Base-by-base conservation (phyloP, 176 grass and related monocot genomes). In the Carex cristatella region DNA sequence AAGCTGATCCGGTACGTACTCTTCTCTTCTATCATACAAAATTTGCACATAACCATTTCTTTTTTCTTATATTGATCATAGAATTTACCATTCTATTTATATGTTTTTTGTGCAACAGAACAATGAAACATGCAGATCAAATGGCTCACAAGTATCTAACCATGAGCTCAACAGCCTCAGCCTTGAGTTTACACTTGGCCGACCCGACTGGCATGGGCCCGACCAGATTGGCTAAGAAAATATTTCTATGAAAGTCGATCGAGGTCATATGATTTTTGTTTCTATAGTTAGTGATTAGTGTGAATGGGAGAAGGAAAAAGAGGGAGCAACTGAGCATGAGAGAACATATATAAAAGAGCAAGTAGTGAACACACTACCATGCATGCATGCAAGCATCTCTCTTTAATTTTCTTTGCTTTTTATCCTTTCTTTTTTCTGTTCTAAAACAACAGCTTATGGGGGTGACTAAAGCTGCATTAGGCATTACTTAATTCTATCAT, bases 161-260 rank as follows among this genome's bases (percentile, higher is more conserved):
- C 84, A 90, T 19, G 91, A 97, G 86, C 88, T 86, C 61, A 97
- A 90, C 79, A 97, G 82, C 86, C 94, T 89, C 1, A 97, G 94
- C 88, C 83, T 97, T 5, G 94, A 97, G 91, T 97, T 97, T 90
- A 97, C 94, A 37, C 88, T 97, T 54, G 94, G 94, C 63, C 87
- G 94, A 68, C 91, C 94, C 13, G 91, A 97, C 68, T 94, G 90
- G 91, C 86, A 94, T 16, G 84, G 90, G 4, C 76, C 61, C 1
- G 91, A 94, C n/a, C 91, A 90, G 94, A 97, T 82, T 97, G 89
- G 89, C 80, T 70, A 65, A 56, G 30, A 0, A 73, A 31, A 14
- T 60, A 14, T 33, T 16, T 9, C 2, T 62, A 12, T 31, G 69
- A 35, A 87, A 67, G 64, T 77, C 57, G 51, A 84, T 77, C 57